Evolutionary conservation across 768 basidiomycete genomes (phyloP).

Genomic region (Clitopilus hobsonii): DNA sequence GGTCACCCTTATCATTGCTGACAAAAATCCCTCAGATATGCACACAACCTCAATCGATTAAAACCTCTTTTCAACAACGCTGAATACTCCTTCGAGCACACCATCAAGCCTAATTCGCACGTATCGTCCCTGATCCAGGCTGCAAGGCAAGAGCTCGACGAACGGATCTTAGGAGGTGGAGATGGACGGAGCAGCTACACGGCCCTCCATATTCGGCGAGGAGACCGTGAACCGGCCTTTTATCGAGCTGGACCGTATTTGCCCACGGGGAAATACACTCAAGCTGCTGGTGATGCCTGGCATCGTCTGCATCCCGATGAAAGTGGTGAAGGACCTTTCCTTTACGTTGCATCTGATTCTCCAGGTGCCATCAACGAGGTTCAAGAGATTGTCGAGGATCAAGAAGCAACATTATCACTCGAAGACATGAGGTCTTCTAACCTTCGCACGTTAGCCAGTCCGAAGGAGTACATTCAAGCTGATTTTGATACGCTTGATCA

Average conservation of each 20-base stretch:
- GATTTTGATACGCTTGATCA: conserved; percentile 38
- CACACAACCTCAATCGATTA: conserved; percentile 46
- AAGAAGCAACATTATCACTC: conserved; percentile 39
- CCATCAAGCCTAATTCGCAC: conserved; percentile 48
- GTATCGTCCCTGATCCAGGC: conserved; percentile 42
- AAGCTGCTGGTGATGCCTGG: conserved; percentile 39
- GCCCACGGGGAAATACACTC: conserved; percentile 43
- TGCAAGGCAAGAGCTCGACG: conserved; percentile 41
- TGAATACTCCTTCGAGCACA: conserved; percentile 39
- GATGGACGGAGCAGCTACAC: conserved; percentile 31
- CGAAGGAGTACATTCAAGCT: conserved; percentile 48
- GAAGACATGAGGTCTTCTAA: conserved; percentile 33
- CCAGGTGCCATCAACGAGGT: conserved; percentile 39
- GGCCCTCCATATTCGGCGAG: conserved; percentile 60
- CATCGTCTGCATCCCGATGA: conserved; percentile 21
- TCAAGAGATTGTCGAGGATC: conserved; percentile 28
- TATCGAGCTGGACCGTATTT: conserved; percentile 40
- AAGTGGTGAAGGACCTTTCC: conserved; percentile 24
- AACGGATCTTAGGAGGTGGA: conserved; percentile 14
- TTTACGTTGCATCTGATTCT: conserved; percentile 64
- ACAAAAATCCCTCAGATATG: conserved; percentile 35
- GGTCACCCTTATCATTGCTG: not conserved
- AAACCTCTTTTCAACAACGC: conserved; percentile 50
- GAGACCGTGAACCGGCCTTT: conserved; percentile 47
- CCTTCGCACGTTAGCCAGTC: conserved; percentile 45